A percentile compares a stretch with the other conserved stretches of the same genome.
phyloP scores from a whole-genome alignment of 495 filamentous ascomycete species.

The Neurospora sp. region DNA sequence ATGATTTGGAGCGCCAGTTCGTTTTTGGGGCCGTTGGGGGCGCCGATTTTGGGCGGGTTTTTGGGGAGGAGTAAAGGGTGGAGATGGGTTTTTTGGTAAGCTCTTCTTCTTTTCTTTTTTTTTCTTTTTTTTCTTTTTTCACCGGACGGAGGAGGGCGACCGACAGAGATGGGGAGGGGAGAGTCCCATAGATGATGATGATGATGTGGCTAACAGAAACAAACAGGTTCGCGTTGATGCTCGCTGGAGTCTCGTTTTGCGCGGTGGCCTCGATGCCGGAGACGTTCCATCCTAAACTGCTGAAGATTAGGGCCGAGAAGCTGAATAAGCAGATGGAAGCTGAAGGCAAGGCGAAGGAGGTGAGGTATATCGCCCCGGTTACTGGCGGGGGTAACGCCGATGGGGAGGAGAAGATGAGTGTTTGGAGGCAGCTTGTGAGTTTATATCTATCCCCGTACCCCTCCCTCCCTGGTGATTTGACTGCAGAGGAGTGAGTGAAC shows the following conservation, averaged over 20 bases:
- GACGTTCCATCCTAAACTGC: constrained; percentile 40
- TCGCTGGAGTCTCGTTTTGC: constrained; percentile 28
- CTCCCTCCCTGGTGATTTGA: not conserved
- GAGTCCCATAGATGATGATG: too few relatives aligned
- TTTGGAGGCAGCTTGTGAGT: constrained; percentile 16
- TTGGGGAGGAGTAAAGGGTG: constrained; percentile 23
- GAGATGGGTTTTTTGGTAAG: constrained; percentile 44
- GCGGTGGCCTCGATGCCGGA: constrained; percentile 30
- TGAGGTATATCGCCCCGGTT: constrained; percentile 8
- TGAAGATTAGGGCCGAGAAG: constrained; percentile 35
- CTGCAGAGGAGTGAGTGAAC: not conserved
- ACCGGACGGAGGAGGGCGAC: too few relatives aligned
- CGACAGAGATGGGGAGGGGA: too few relatives aligned
- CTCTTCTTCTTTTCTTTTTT: too few relatives aligned
- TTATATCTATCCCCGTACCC: not conserved
- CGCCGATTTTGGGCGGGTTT: constrained; percentile 39
- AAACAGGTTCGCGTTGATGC: constrained; percentile 26
- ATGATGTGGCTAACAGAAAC: too few relatives aligned
- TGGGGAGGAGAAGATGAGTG: constrained; percentile 5
- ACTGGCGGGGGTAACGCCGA: constrained; percentile 1
- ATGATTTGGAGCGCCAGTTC: constrained; percentile 18
- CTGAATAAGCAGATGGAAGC: constrained; percentile 29
- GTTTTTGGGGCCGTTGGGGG: constrained; percentile 33
- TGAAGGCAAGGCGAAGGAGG: not conserved
- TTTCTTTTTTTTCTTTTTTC: too few relatives aligned